Conservation (phyloP, 371 early-diverging fungal genomes). For the Mucor plumbeus region DNA sequence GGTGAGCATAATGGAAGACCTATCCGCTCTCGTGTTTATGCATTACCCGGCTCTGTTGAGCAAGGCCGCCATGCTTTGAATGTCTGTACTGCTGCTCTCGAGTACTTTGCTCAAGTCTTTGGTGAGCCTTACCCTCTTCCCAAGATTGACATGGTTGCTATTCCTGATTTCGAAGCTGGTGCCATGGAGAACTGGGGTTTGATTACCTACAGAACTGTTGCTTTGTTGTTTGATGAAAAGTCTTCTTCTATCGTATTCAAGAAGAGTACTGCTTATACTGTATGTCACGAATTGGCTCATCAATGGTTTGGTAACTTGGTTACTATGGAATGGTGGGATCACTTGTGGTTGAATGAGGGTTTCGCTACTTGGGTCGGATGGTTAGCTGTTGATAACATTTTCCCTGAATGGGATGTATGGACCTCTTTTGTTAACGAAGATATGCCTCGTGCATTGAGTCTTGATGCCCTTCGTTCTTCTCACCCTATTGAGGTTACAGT, state of each 20-base stretch:
- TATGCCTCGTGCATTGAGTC: conserved; percentile 70
- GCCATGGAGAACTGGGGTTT: conserved; percentile 95
- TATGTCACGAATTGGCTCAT: conserved; percentile 94
- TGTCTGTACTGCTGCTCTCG: conserved; percentile 72
- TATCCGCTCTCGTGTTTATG: conserved; percentile 80
- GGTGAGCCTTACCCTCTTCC: conserved; percentile 86
- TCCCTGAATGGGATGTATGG: conserved; percentile 83
- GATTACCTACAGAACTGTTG: conserved; percentile 85
- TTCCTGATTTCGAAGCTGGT: conserved; percentile 90
- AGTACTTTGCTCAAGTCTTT: conserved; percentile 85
- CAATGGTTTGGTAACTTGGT: conserved; percentile 95
- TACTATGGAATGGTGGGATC: conserved; percentile 89
- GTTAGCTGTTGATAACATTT: conserved; percentile 79
- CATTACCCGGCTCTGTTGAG: conserved; percentile 70
- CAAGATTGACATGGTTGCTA: conserved; percentile 89
- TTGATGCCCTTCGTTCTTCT: conserved; percentile 79
- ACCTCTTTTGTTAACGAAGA: conserved; percentile 80
- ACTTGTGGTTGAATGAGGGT: conserved; percentile 96
- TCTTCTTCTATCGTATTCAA: conserved; percentile 71
- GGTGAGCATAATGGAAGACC: conserved; percentile 59
- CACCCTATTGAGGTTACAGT: conserved; percentile 92
- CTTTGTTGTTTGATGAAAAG: conserved; percentile 77
- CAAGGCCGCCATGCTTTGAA: conserved; percentile 81
- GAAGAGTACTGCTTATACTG: conserved; percentile 83
- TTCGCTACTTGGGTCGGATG: conserved; percentile 94